These are phyloP conservation scores for Mycena filopes DNA, from an alignment of 768 basidiomycete genomes.

Conservation along the genomic window DNA sequence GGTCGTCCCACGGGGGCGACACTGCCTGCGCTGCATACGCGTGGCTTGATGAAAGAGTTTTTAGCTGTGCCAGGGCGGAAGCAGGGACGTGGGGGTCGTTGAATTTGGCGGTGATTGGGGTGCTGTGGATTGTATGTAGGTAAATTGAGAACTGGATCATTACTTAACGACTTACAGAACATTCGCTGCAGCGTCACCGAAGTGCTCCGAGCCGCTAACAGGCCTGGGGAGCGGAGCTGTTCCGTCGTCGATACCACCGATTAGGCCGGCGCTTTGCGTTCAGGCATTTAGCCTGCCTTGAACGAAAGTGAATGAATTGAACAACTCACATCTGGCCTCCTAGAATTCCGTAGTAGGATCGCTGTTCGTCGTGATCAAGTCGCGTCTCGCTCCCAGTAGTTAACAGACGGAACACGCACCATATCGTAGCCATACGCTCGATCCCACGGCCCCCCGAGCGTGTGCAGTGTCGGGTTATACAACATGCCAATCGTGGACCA, in stretches of 20 bases:
- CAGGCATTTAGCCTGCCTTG: no score
- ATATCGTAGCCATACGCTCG: constrained; percentile 44
- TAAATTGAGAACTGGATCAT: neutral
- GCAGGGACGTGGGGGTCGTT: constrained; percentile 40
- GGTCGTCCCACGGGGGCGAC: constrained; percentile 42
- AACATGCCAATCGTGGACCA: constrained; percentile 38
- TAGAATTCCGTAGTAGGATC: constrained; percentile 41
- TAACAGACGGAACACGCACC: constrained; percentile 22
- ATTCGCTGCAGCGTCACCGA: constrained; percentile 39
- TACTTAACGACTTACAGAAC: constrained; percentile 33
- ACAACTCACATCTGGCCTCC: constrained; percentile 34
- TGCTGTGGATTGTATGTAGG: constrained; percentile 30
- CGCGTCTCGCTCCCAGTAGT: neutral
- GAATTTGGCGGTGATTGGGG: constrained; percentile 41
- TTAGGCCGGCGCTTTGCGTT: constrained; percentile 33
- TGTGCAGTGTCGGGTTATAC: constrained; percentile 42
- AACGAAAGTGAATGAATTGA: no score
- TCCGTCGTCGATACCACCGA: constrained; percentile 40
- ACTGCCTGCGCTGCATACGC: constrained; percentile 38
- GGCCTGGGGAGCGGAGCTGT: constrained; percentile 41
- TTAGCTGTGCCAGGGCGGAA: constrained; percentile 29
- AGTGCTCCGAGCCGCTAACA: constrained; percentile 40
- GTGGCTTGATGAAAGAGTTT: constrained; percentile 24
- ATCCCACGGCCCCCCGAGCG: constrained; percentile 44
- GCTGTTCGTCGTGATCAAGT: constrained; percentile 26